Evolutionary conservation across 805 yeast species (phyloP).

Genomic region (Ogataea henricii): DNA sequence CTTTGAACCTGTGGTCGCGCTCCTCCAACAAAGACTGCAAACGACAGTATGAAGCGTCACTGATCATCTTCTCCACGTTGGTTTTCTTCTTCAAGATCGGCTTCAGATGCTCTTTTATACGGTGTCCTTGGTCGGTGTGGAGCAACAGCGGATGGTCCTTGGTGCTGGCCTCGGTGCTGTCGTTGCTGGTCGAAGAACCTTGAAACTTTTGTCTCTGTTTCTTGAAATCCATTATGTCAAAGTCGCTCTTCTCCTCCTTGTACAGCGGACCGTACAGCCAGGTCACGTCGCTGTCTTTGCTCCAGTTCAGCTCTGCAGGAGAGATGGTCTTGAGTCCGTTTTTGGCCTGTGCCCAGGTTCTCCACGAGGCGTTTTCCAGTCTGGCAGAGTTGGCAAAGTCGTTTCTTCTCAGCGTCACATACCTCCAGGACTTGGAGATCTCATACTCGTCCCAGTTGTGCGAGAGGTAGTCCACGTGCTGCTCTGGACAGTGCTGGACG

Average conservation of each 20-base stretch:
- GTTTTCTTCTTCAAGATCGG: slow-evolving; percentile 89
- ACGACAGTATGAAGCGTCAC: slow-evolving; percentile 47
- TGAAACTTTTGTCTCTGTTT: slow-evolving; percentile 13
- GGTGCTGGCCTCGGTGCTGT: not conserved
- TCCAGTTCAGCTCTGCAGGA: slow-evolving; percentile 94
- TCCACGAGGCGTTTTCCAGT: slow-evolving; percentile 87
- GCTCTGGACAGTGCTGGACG: slow-evolving; percentile 74
- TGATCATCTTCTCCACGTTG: slow-evolving; percentile 76
- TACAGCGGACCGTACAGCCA: slow-evolving; percentile 92
- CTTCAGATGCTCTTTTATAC: slow-evolving; percentile 48
- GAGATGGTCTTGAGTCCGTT: slow-evolving; percentile 72
- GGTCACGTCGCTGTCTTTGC: slow-evolving; percentile 94
- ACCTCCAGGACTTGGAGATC: slow-evolving; percentile 94
- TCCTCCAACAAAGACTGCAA: slow-evolving; percentile 34
- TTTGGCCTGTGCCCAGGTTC: slow-evolving; percentile 94
- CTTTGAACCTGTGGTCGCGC: slow-evolving; percentile 32
- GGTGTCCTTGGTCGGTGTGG: slow-evolving; percentile 15
- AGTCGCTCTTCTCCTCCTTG: slow-evolving; percentile 25
- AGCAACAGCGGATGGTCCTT: slow-evolving; percentile 1
- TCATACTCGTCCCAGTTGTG: slow-evolving; percentile 96
- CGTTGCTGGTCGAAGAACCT: slow-evolving; percentile 5
- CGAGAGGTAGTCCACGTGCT: slow-evolving; percentile 92
- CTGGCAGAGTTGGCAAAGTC: slow-evolving; percentile 82
- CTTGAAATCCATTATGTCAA: slow-evolving; percentile 22
- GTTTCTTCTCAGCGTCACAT: slow-evolving; percentile 77